Evolutionary conservation across 768 basidiomycete genomes (phyloP), one percentile per base, ranked within the genome.

Genomic region (Naganishia onofrii): DNA sequence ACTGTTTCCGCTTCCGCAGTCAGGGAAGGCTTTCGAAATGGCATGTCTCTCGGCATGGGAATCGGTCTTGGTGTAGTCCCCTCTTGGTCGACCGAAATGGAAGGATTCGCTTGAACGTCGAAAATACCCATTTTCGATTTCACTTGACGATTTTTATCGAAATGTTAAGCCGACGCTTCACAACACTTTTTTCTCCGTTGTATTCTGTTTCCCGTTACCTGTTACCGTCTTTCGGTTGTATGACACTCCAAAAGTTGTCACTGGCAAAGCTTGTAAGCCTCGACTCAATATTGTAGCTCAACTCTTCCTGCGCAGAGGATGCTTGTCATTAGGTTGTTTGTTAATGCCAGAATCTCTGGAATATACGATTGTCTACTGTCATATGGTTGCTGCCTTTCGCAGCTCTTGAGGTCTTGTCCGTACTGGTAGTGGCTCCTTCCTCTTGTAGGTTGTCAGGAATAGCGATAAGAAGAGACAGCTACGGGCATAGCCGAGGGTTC

Each of bases 11-110:
- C 75, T 5, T 65, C 68, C 65, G 72, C 75, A 28, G 58, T 76
- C 53, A n/a, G 74, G 44, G 71, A 74, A 29, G 74, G 74, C 21
- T 57, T 76, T 36, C 72, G 77, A 48, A 68, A 70, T 42, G 74
- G 74, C 32, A 76, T 78, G 58, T 42, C 34, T 12, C 19, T 42
- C 17, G 58, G 60, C 60, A 63, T 63, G 60, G 60, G 60, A 34
- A 63, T 63, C 36, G 42, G 60, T 29, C 38, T 63, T 13, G 60
- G 60, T 28, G 34, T 63, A 29, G 34, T 12, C 34, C 60, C 60
- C 6, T 29, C 60, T 29, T 63, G 60, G 60, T 46, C 60, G 5
- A 63, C 60, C 38, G 60, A 63, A 23, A 63, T 63, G 60, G 60
- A 63, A 19, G 38, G 42, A 21, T 63, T 26, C 32, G 60, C 60